Evolutionary conservation across 768 basidiomycete genomes (phyloP).

Genomic region (Leccinum longicurvipes): DNA sequence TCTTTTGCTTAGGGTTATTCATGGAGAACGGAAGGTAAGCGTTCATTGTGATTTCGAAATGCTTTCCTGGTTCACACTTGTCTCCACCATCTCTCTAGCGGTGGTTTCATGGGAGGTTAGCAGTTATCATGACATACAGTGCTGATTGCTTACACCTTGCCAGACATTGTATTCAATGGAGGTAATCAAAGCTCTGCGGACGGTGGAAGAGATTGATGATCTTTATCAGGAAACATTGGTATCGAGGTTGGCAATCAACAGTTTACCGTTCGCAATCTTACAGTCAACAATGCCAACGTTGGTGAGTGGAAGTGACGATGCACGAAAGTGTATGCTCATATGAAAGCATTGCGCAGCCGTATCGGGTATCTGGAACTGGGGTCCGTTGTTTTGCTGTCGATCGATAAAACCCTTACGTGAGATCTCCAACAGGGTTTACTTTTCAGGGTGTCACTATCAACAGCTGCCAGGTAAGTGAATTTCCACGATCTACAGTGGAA

Average conservation of each 20-base stretch:
- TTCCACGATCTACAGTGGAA: too few relatives aligned
- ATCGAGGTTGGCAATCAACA: conserved; percentile 80
- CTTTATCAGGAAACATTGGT: conserved; percentile 46
- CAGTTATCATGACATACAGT: neutral
- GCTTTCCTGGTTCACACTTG: neutral
- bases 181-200: conserved; percentile 12
- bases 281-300: conserved; percentile 43
- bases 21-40: conserved; percentile 70
- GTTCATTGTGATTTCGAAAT: neutral
- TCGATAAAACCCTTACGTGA: neutral
- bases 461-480: conserved; percentile 27
- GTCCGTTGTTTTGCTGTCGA: conserved; percentile 16
- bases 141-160: conserved; percentile 23
- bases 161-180: conserved; percentile 44
- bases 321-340: neutral
- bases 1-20: conserved; percentile 42
- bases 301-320: conserved; percentile 24
- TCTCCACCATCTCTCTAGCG: conserved; percentile 22
- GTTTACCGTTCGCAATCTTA: conserved; percentile 66
- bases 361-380: conserved; percentile 41
- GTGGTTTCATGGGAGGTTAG: conserved; percentile 57
- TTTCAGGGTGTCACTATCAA: conserved; percentile 50
- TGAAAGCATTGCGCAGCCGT: conserved; percentile 22
- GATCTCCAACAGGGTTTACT: conserved; percentile 39
- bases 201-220: conserved; percentile 26